Evolutionary conservation across 352 stramenopile genomes (phyloP).

Genomic region (Pythium vanterpoolii): DNA sequence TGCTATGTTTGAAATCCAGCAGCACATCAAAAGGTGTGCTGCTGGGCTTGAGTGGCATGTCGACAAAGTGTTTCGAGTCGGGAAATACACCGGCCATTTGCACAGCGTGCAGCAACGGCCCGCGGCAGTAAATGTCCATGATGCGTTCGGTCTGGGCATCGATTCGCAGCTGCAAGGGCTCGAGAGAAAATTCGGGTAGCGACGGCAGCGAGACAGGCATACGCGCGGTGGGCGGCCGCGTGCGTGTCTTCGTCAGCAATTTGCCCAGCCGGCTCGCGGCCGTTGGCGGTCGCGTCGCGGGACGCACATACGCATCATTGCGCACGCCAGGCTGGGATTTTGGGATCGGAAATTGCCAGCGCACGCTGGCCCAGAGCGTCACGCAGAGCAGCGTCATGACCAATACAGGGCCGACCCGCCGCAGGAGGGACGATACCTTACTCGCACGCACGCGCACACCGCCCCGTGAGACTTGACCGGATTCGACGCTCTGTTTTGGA

Average conservation of each 20-base stretch:
- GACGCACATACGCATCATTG: conserved; percentile 2
- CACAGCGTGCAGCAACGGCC: conserved; percentile 60
- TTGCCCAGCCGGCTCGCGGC: neutral
- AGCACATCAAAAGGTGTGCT: conserved; percentile 68
- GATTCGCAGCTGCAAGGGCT: conserved; percentile 22
- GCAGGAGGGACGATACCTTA: neutral
- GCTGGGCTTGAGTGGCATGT: conserved; percentile 89
- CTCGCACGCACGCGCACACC: conserved; percentile 10
- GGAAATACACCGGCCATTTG: conserved; percentile 76
- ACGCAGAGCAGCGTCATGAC: conserved; percentile 20
- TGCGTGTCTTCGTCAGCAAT: neutral
- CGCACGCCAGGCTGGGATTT: conserved; percentile 17
- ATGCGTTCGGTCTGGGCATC: conserved; percentile 49
- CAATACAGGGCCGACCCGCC: conserved; percentile 7
- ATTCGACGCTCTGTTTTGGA: conserved; percentile 9
- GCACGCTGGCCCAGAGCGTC: conserved; percentile 16
- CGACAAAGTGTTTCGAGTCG: conserved; percentile 92
- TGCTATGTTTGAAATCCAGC: conserved; percentile 58
- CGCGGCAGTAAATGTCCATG: conserved; percentile 77
- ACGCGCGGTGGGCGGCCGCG: neutral
- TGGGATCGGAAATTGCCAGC: conserved; percentile 1
- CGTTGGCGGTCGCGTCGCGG: neutral
- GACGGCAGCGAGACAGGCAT: conserved; percentile 2
- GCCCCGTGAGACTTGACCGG: conserved; percentile 1
- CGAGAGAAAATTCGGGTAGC: conserved; percentile 23